These are phyloP conservation scores for Boletus putidus DNA, from an alignment of 1,284 basidiomycete genomes.

Conservation along the genomic window DNA sequence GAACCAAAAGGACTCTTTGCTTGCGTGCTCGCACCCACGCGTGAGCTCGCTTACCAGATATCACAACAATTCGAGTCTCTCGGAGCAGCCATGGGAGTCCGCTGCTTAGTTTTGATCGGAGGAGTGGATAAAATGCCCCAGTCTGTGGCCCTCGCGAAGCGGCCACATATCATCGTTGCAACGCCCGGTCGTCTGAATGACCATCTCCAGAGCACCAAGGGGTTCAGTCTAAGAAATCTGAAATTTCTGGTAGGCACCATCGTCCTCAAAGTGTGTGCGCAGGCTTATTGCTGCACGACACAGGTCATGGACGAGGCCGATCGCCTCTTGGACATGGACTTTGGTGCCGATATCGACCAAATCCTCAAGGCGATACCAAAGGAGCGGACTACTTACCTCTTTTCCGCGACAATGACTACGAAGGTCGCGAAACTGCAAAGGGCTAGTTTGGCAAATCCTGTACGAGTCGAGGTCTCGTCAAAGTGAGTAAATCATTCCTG, in stretches of 20 bases:
- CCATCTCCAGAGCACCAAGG: constrained; percentile 98
- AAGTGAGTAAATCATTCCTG: constrained; percentile 59
- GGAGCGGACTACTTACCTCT: constrained; percentile 94
- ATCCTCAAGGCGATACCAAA: constrained; percentile 94
- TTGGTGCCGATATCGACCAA: constrained; percentile 96
- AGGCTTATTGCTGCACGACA: constrained; percentile 13
- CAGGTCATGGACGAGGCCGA: constrained; percentile 98
- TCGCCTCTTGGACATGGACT: constrained; percentile 95
- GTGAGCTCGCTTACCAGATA: constrained; percentile 99
- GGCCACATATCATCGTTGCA: constrained; percentile 95
- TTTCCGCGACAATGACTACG: constrained; percentile 99
- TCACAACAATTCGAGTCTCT: constrained; percentile 94
- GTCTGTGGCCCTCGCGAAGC: constrained; percentile 90
- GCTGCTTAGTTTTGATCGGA: constrained; percentile 91
- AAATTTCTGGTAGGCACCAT: constrained; percentile 77
- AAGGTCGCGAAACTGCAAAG: constrained; percentile 98
- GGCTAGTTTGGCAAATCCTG: constrained; percentile 92
- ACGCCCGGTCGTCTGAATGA: constrained; percentile 95
- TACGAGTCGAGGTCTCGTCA: constrained; percentile 91
- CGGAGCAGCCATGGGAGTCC: constrained; percentile 91
- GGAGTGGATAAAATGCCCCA: constrained; percentile 96
- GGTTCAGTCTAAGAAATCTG: constrained; percentile 85
- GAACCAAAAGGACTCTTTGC: constrained; percentile 94
- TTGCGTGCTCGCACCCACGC: constrained; percentile 92
- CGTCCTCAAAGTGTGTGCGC: not conserved